Base-by-base conservation (phyloP, 1,139 yeast genomes). In the Hansenula sp. region DNA sequence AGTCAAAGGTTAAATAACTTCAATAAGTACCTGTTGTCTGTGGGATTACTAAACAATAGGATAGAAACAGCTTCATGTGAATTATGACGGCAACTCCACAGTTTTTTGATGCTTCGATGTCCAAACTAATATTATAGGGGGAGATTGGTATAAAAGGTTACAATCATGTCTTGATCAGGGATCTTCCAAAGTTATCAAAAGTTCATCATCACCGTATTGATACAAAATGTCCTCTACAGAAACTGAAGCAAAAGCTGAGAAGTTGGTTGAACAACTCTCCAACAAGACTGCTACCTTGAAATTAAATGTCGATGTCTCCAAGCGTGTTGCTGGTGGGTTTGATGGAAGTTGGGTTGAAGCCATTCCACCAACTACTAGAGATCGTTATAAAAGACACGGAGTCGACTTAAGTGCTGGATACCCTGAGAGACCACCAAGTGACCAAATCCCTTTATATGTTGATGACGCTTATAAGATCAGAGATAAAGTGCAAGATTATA, bases 391-490 rank as follows among this genome's bases (percentile, higher is more conserved):
- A 30, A 65, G 61, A 27, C 63, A 64, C 38, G 68, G 67, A 12
- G 51, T 72, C 42, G 76, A 72, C 47, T 52, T 71, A 25, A 60
- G 70, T 5, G 49, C 61, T 36, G 77, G 76, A 3, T 72, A 72
- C 51, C 77, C 77, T 4, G 66, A 58, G 40, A 56, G 69, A 43
- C 71, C 73, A 34, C 36, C 24, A 34, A n/a, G 18, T 13, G 52
- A 57, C 18, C 18, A 43, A 28, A 67, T 74, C 42, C 82, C 82
- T 13, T 66, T 68, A 28, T 77, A 64, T 53, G 60, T 75, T 21
- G 81, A 77, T 50, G 80, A 77, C 49, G 81, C 79, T 3, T 59
- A 47, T 44, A 66, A 62, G 5, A 62, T 76, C 35, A 70, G 80
- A 58, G 62, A 63, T 44, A 57, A 64, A 42, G 74, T 65, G 28